These are phyloP conservation scores for Globisporangium uncinulatum DNA, from an alignment of 352 stramenopile species.

Conservation along the genomic window DNA sequence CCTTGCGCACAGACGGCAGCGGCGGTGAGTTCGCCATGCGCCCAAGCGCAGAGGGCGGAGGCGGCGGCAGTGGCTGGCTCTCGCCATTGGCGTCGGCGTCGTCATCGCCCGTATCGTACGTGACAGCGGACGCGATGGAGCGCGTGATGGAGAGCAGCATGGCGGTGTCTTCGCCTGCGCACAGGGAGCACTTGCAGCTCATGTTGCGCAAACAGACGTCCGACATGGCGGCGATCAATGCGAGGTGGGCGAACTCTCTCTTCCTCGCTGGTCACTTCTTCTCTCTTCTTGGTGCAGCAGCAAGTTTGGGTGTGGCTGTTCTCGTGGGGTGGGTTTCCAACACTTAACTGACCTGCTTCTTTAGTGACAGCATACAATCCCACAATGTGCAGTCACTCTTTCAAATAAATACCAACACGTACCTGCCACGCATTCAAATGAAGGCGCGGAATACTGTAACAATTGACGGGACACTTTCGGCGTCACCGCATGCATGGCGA, in stretches of 20 bases:
- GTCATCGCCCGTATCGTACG: conserved; percentile 50
- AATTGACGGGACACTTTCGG: not conserved
- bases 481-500: conserved; percentile 12
- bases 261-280: not conserved
- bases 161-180: conserved; percentile 71
- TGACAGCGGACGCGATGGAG: conserved; percentile 76
- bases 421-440: not conserved
- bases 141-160: conserved; percentile 75
- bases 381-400: not conserved
- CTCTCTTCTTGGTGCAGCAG: not conserved
- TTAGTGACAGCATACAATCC: too few relatives aligned
- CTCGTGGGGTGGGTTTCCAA: too few relatives aligned
- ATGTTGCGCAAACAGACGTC: conserved; percentile 84
- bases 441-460: not conserved
- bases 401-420: not conserved
- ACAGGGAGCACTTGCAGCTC: conserved; percentile 82
- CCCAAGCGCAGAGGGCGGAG: conserved; percentile 13
- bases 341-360: too few relatives aligned
- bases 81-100: conserved; percentile 10
- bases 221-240: conserved; percentile 46
- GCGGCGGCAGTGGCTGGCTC: conserved; percentile 11
- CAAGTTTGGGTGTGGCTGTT: not conserved
- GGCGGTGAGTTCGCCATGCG: conserved; percentile 45
- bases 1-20: conserved; percentile 14
- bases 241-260: too few relatives aligned